Percentiles rank a stretch among this genome's conserved stretches.
Evolutionary conservation across 192 early-diverging fungal genomes (phyloP).

Genomic region (Chytriomyces confervae): DNA sequence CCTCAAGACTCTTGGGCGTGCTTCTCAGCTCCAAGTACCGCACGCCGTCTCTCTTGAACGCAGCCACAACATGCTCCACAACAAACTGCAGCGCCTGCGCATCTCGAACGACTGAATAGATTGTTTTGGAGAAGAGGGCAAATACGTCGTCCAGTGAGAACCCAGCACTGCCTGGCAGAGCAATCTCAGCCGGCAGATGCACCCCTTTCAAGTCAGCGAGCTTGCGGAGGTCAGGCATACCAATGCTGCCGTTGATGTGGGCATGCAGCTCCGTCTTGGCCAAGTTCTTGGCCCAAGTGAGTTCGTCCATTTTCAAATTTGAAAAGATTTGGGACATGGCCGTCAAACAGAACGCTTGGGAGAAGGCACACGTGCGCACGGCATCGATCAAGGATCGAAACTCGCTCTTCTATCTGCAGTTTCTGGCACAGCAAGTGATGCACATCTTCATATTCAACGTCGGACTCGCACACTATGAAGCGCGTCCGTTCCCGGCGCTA

Average conservation of each 20-base stretch:
- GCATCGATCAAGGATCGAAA: not conserved
- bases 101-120: constrained; percentile 3
- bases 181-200: not conserved
- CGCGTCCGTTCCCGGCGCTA: not conserved
- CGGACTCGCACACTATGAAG: not conserved
- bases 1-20: constrained; percentile 4
- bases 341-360: not conserved
- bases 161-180: not conserved
- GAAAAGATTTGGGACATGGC: no score
- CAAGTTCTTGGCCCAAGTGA: constrained; percentile 11
- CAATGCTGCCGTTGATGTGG: constrained; percentile 22
- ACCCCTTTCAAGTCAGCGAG: not conserved
- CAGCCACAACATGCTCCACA: constrained; percentile 2
- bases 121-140: constrained; percentile 7
- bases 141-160: constrained; percentile 17
- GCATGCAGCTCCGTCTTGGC: constrained; percentile 30
- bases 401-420: not conserved
- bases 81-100: constrained; percentile 7
- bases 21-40: constrained; percentile 24
- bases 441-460: not conserved
- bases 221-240: constrained; percentile 8
- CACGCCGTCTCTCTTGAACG: constrained; percentile 19
- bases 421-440: not conserved
- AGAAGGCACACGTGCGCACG: not conserved
- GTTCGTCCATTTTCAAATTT: no score